Evolutionary conservation across 2,329 filamentous ascomycete species (phyloP).

Genomic region (Phialocephala sp.): DNA sequence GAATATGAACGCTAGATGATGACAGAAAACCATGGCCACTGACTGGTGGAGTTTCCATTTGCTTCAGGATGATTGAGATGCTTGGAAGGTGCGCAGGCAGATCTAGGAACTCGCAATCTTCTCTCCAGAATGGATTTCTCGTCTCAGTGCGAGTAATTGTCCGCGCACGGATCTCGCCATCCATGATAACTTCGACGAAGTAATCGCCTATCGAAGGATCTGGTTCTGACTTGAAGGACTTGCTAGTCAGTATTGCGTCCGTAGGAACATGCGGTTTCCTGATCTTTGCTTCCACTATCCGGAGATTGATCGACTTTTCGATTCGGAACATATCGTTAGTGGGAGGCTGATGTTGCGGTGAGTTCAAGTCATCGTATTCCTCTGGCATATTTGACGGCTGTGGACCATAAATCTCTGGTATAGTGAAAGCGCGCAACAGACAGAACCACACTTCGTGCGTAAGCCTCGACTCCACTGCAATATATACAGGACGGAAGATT

Average conservation of each 20-base stretch:
- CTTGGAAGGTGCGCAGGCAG: conserved; percentile 72
- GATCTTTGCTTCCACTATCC: conserved; percentile 68
- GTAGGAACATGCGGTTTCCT: conserved; percentile 37
- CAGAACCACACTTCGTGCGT: conserved; percentile 99
- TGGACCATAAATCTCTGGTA: conserved; percentile 81
- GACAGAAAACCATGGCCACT: conserved; percentile 39
- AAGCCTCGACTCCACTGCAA: conserved; percentile 84
- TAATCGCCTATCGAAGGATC: conserved; percentile 70
- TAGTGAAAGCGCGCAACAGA: conserved; percentile 85
- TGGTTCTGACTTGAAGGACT: conserved; percentile 41
- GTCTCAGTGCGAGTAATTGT: conserved; percentile 75
- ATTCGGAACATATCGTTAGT: conserved; percentile 62
- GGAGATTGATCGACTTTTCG: conserved; percentile 63
- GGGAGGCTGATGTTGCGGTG: conserved; percentile 15
- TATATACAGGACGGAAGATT: conserved; percentile 84
- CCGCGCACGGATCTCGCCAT: conserved; percentile 78
- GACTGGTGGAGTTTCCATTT: conserved; percentile 51
- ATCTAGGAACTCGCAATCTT: conserved; percentile 79
- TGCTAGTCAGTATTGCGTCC: conserved; percentile 38
- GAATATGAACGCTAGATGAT: conserved; percentile 37
- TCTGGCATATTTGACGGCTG: conserved; percentile 25
- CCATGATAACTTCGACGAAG: conserved; percentile 78
- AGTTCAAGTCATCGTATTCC: conserved; percentile 27
- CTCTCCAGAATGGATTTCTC: conserved; percentile 78
- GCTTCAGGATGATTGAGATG: conserved; percentile 74